Evolutionary conservation across 305 asterid genomes (phyloP).

Genomic region (Rubia balearica): DNA sequence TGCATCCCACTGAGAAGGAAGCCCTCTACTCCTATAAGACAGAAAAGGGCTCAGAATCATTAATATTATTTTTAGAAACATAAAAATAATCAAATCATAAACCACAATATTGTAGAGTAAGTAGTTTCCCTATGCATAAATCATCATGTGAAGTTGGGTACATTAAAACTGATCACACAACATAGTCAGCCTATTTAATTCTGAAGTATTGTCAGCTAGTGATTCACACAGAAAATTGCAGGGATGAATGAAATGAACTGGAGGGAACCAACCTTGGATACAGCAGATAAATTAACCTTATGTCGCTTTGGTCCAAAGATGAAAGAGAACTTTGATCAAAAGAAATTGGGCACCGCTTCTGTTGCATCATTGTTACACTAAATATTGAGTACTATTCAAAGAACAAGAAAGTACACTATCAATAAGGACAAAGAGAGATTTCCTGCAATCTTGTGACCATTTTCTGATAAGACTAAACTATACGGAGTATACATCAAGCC

Average conservation of each 20-base stretch:
- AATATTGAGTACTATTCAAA: not conserved
- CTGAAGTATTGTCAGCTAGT: too few species aligned
- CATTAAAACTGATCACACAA: too few species aligned
- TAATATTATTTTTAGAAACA: too few species aligned
- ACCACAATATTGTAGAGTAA: too few species aligned
- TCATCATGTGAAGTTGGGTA: too few species aligned
- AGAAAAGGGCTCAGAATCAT: too few species aligned
- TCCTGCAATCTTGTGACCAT: conserved; percentile 13
- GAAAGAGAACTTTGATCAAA: conserved; percentile 43
- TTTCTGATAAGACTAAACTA: conserved; percentile 11
- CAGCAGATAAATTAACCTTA: conserved; percentile 46
- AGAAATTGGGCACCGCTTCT: conserved; percentile 47
- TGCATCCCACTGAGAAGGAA: conserved; percentile 89
- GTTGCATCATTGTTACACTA: conserved; percentile 60
- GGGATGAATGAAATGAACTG: not conserved
- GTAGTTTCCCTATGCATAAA: too few species aligned
- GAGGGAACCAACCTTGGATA: conserved; percentile 46
- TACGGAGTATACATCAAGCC: not conserved
- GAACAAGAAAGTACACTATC: not conserved
- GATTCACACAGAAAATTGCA: too few species aligned
- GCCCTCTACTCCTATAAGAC: conserved; percentile 67
- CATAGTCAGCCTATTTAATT: too few species aligned
- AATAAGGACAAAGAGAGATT: conserved; percentile 6
- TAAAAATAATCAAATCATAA: too few species aligned
- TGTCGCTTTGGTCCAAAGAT: conserved; percentile 52